Conservation (phyloP, 1,284 basidiomycete genomes). For the Cutaneotrichosporon cavernicola region DNA sequence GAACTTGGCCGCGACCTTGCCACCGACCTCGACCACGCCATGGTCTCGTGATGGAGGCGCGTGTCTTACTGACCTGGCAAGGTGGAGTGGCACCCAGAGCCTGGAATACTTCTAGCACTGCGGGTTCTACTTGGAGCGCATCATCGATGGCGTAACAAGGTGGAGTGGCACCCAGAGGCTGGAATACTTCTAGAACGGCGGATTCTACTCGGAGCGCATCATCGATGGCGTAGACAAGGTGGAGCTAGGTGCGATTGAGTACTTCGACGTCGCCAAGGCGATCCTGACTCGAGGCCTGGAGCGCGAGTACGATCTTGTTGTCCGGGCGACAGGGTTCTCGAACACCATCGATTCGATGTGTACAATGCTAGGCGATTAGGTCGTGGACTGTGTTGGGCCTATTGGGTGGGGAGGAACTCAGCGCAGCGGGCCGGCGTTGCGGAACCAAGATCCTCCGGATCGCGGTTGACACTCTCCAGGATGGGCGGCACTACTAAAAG, state of each 20-base stretch:
- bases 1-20: constrained; percentile 30
- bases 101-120: constrained; percentile 32
- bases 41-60: constrained; percentile 59
- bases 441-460: constrained; percentile 61
- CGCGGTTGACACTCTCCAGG: constrained; percentile 57
- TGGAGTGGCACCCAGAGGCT: constrained; percentile 52
- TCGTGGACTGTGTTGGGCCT: constrained; percentile 55
- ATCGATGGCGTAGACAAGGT: constrained; percentile 59
- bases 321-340: constrained; percentile 64
- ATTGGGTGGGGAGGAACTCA: constrained; percentile 67
- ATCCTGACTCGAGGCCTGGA: constrained; percentile 42
- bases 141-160: constrained; percentile 58
- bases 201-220: constrained; percentile 46
- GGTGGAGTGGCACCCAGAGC: constrained; percentile 31
- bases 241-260: constrained; percentile 48
- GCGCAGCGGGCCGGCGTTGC: constrained; percentile 57
- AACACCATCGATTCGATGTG: constrained; percentile 48
- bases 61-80: constrained; percentile 54
- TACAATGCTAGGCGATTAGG: constrained; percentile 55
- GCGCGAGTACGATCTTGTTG: constrained; percentile 64
- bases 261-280: constrained; percentile 32
- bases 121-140: constrained; percentile 46
- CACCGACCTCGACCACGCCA: constrained; percentile 30
- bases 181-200: constrained; percentile 32
- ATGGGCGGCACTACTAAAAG: constrained; percentile 35